Percentiles rank a stretch among this genome's conserved stretches.
Evolutionary conservation across 1,139 yeast genomes (phyloP).

Genomic region (Scheffersomyces quercinus): DNA sequence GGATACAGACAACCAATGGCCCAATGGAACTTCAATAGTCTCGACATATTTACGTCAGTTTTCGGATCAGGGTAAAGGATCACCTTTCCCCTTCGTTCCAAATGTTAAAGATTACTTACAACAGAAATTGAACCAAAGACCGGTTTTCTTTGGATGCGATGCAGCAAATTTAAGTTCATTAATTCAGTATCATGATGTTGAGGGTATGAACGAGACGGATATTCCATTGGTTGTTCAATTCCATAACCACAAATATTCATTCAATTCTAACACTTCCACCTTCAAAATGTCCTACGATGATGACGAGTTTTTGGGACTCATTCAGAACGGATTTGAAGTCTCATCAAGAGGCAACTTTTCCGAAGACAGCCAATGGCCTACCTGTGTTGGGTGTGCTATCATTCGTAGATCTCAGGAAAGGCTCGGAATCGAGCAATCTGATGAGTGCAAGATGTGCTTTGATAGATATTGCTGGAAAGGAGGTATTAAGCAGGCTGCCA

Average conservation of each 20-base stretch:
- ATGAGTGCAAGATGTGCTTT: constrained; percentile 43
- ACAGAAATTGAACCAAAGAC: constrained; percentile 28
- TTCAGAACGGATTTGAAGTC: constrained; percentile 42
- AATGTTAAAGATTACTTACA: constrained; percentile 28
- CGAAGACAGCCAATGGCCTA: constrained; percentile 39
- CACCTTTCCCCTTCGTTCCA: constrained; percentile 46
- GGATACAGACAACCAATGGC: constrained; percentile 70
- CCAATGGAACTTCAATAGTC: constrained; percentile 72
- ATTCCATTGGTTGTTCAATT: constrained; percentile 42
- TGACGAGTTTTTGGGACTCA: constrained; percentile 30
- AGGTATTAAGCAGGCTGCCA: constrained; percentile 20
- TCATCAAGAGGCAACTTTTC: constrained; percentile 36
- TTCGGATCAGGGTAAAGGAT: constrained; percentile 37
- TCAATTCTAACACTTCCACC: constrained; percentile 39
- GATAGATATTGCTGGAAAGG: constrained; percentile 42
- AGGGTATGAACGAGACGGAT: constrained; percentile 30
- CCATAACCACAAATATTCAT: constrained; percentile 34
- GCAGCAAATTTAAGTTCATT: constrained; percentile 29
- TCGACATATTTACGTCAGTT: constrained; percentile 55
- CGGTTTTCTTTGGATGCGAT: constrained; percentile 47
- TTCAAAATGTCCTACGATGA: constrained; percentile 40
- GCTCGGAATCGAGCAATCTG: constrained; percentile 35
- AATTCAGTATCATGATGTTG: constrained; percentile 27
- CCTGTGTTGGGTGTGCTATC: constrained; percentile 50
- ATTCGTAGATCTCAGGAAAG: constrained; percentile 46